These are phyloP conservation scores for Ophiosphaerella korrae DNA, from an alignment of 2,329 filamentous ascomycete genomes.

Conservation along the genomic window DNA sequence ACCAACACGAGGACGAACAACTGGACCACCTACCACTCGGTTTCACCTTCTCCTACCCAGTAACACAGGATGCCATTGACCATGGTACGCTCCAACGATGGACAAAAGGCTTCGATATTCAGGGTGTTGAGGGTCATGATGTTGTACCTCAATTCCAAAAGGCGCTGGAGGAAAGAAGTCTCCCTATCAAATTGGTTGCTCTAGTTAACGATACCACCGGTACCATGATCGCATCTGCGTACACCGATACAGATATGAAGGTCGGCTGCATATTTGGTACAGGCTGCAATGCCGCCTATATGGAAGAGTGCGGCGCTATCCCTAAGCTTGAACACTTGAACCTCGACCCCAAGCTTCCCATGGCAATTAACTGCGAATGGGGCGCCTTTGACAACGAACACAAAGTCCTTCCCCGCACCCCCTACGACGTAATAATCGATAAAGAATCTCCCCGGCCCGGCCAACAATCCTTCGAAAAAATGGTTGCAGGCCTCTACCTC, in stretches of 20 bases:
- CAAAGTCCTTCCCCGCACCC: conserved; percentile 82
- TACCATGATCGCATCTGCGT: conserved; percentile 93
- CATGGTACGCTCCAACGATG: conserved; percentile 91
- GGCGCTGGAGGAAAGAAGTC: conserved; percentile 73
- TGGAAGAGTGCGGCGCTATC: conserved; percentile 89
- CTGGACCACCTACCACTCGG: conserved; percentile 76
- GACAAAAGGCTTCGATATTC: conserved; percentile 97
- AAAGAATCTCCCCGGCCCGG: conserved; percentile 89
- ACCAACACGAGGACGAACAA: conserved; percentile 73
- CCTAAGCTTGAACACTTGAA: conserved; percentile 94
- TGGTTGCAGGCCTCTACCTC: conserved; percentile 93
- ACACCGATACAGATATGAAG: conserved; percentile 91
- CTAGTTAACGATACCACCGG: conserved; percentile 98
- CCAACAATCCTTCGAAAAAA: conserved; percentile 96
- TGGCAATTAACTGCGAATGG: conserved; percentile 99
- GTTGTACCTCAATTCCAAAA: conserved; percentile 88
- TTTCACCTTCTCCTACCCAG: conserved; percentile 97
- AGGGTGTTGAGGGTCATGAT: conserved; percentile 87
- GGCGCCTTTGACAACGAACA: conserved; percentile 97
- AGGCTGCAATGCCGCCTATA: conserved; percentile 97
- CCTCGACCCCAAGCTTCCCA: conserved; percentile 79
- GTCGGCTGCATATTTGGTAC: conserved; percentile 99
- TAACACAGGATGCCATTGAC: conserved; percentile 90
- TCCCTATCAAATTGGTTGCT: conserved; percentile 90
- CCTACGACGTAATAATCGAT: conserved; percentile 87